These are phyloP conservation scores for Tetrahymena borealis DNA, from an alignment of 73 alveolate genomes.

Conservation along the genomic window DNA sequence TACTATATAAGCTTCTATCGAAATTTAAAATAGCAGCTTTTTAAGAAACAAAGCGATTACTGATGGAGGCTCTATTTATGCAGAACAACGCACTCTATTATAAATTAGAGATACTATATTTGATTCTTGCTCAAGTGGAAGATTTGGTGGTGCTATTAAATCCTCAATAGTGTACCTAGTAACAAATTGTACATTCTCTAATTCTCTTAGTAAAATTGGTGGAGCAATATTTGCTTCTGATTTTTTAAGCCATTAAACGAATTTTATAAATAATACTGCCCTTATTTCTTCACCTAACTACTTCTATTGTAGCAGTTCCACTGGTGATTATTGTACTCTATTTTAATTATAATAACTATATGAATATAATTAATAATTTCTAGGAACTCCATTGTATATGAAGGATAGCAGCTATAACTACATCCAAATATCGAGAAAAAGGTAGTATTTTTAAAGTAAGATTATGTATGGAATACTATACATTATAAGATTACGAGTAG, in stretches of 20 bases:
- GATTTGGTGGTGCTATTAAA: not conserved
- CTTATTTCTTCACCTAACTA: not conserved
- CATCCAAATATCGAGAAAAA: not conserved
- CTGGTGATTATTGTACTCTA: not conserved
- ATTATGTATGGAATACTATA: not conserved
- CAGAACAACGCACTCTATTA: too few species aligned
- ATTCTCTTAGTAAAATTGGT: not conserved
- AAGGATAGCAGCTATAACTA: not conserved
- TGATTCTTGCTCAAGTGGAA: not conserved
- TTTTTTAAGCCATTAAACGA: not conserved
- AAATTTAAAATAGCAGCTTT: too few species aligned
- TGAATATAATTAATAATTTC: not conserved
- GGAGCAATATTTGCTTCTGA: not conserved
- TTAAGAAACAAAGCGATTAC: too few species aligned
- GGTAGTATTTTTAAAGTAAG: not conserved
- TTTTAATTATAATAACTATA: not conserved
- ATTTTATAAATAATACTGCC: not conserved
- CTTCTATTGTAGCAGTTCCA: not conserved
- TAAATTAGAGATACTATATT: not conserved
- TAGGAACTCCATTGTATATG: not conserved
- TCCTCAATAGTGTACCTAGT: not conserved
- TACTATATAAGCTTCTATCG: too few species aligned
- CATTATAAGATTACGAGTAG: not conserved
- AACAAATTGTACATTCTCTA: not conserved
- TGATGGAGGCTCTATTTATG: too few species aligned